These are phyloP conservation scores for Aspergillus uvarum DNA, from an alignment of 2,329 filamentous ascomycete genomes.

Conservation along the genomic window DNA sequence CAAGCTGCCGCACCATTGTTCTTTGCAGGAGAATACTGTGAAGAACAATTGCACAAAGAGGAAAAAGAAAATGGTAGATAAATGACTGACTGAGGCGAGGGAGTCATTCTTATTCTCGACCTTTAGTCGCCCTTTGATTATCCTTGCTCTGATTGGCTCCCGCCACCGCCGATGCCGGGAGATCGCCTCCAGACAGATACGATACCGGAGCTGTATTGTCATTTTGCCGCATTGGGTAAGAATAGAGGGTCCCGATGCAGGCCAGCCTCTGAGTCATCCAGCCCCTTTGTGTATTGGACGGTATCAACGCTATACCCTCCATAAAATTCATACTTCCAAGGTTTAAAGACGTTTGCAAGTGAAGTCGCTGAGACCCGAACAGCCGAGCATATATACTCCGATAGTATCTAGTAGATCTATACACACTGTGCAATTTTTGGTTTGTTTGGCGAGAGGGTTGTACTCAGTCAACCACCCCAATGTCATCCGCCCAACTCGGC, in stretches of 20 bases:
- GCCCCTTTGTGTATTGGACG: neutral
- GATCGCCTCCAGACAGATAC: neutral
- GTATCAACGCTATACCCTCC: neutral
- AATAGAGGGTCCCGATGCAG: neutral
- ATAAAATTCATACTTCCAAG: neutral
- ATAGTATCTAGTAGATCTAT: neutral
- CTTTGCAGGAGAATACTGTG: slow-evolving; percentile 12
- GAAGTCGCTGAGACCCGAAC: neutral
- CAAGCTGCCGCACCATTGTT: slow-evolving; percentile 42
- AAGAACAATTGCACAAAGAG: slow-evolving; percentile 16
- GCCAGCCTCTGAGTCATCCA: neutral
- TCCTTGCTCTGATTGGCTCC: slow-evolving; percentile 13
- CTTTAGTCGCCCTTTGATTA: slow-evolving; percentile 12
- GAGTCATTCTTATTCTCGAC: slow-evolving; percentile 9
- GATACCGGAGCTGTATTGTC: neutral
- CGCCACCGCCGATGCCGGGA: slow-evolving; percentile 7
- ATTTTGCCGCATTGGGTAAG: neutral
- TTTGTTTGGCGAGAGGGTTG: neutral
- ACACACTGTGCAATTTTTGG: neutral
- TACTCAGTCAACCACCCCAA: slow-evolving; percentile 54
- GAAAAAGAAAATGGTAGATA: slow-evolving; percentile 1
- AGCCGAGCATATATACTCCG: neutral
- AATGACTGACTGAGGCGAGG: slow-evolving; percentile 3
- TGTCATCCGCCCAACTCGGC: slow-evolving; percentile 49
- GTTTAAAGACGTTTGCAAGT: neutral